These are phyloP conservation scores for Mycotypha africana DNA, from an alignment of 371 early-diverging fungal species.

Conservation along the genomic window DNA sequence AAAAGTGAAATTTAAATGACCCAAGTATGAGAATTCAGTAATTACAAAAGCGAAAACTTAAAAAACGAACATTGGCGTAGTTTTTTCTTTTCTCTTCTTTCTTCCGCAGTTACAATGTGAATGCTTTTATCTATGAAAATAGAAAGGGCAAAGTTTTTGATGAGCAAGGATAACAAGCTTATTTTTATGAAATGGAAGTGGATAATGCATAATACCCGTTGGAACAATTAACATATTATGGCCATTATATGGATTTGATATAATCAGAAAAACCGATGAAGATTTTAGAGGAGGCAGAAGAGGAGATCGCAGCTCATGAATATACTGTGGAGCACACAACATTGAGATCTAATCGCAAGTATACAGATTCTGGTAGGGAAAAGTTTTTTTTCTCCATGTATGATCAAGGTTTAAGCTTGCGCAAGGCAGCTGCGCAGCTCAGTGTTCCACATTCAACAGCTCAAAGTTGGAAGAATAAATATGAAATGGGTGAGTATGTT, in stretches of 20 bases:
- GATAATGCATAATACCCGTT: slow-evolving; percentile 7
- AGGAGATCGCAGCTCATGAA: background rate
- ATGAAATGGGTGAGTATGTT: slow-evolving; percentile 1
- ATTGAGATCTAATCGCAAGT: background rate
- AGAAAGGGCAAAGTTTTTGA: slow-evolving; percentile 7
- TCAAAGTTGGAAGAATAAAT: slow-evolving; percentile 6
- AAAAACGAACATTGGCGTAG: background rate
- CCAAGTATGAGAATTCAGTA: background rate
- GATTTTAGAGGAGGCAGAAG: background rate
- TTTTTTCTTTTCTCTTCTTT: background rate
- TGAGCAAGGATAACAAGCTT: slow-evolving; percentile 7
- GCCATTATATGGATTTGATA: slow-evolving; percentile 1
- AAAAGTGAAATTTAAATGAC: background rate
- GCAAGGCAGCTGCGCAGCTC: background rate
- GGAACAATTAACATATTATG: slow-evolving; percentile 3
- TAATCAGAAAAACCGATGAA: background rate
- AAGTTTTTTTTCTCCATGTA: background rate
- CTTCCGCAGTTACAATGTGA: background rate
- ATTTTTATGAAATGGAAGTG: slow-evolving; percentile 6
- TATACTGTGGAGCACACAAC: background rate
- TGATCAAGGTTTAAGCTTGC: slow-evolving; percentile 2
- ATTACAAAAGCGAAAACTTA: background rate
- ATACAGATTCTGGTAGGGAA: slow-evolving; percentile 2
- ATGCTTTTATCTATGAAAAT: slow-evolving; percentile 8
- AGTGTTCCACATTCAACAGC: slow-evolving; percentile 2